Base-by-base conservation (phyloP, 352 stramenopile species). In the Globisporangium iwayamae region DNA sequence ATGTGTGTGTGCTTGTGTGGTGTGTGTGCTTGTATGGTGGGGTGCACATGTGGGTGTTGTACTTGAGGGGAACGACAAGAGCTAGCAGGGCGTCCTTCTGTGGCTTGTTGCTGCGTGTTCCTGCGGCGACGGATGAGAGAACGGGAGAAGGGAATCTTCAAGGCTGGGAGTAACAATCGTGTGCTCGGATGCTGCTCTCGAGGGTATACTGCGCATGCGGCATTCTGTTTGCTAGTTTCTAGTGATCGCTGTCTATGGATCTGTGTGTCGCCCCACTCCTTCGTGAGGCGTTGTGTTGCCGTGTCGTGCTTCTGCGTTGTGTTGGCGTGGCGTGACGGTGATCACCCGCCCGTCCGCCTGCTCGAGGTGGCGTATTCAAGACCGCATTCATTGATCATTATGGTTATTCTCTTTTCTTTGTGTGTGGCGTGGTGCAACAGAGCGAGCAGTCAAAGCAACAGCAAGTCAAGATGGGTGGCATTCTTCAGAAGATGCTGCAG, bases 401-500 rank as follows among this genome's bases (percentile, higher is more conserved):
- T 41, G 45, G 8, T 25, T 50, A 18, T 38, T 30, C n/a, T 41
- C 14, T 56, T 25, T 38, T 56, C 13, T 39, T 16, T 41, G 16
- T 36, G 50, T 36, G 50, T 41, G 18, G n/a, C 4, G 8, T 32
- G 13, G 11, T n/a, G 48, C 48, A 22, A 11, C 50, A 56, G 50
- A 38, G 30, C 34, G 51, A 30, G 25, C 18, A 62, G 30, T 6
- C 8, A 38, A 28, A 53, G 9, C 22, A 56, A 60, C 13, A 60
- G 41, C 52, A 22, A 25, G 53, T 51, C 60, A 85, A 32, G 53
- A 98, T 98, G 94, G 93, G 94, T 70, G 82, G 82, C 41, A 91
- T 98, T 65, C 79, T 98, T 25, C 87, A 95, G 71, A 97, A 94
- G 79, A 93, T 98, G 74, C 85, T 98, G 48, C 89, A 98, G 58